Evolutionary conservation across 345 rosid species (phyloP).

Genomic region (Salix brachista): DNA sequence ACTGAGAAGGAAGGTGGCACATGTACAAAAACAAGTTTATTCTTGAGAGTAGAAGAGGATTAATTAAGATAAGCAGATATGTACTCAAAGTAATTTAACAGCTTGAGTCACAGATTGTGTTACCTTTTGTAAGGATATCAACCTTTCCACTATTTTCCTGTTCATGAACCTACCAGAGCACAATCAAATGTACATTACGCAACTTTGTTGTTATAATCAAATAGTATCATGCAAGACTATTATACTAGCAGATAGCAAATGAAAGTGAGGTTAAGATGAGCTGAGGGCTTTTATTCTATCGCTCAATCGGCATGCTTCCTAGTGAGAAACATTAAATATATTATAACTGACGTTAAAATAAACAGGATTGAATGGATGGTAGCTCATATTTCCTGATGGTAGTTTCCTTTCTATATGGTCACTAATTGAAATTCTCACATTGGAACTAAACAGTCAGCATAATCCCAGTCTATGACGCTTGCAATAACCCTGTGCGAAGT

Average conservation of each 20-base stretch:
- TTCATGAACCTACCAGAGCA: slow-evolving; percentile 37
- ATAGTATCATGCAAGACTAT: neutral
- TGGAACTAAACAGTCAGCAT: neutral
- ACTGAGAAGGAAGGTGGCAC: neutral
- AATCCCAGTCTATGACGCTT: neutral
- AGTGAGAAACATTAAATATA: neutral
- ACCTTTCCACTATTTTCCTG: slow-evolving; percentile 21
- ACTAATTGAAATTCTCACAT: neutral
- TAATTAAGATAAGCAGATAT: neutral
- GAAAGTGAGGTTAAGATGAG: neutral
- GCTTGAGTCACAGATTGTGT: neutral
- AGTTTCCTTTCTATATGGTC: neutral
- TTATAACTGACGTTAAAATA: neutral
- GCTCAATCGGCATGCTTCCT: neutral
- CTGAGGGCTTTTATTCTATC: neutral
- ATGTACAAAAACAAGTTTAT: neutral
- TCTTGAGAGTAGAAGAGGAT: neutral
- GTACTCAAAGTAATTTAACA: neutral
- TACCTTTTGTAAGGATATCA: slow-evolving; percentile 51
- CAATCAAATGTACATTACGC: neutral
- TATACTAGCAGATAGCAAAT: neutral
- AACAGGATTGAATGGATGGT: neutral
- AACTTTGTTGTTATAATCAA: neutral
- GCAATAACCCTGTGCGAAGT: neutral
- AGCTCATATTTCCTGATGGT: neutral